Evolutionary conservation across 164 flowering plant genomes (phyloP), one percentile per base, ranked within the genome.

Genomic region (Piper betle): DNA sequence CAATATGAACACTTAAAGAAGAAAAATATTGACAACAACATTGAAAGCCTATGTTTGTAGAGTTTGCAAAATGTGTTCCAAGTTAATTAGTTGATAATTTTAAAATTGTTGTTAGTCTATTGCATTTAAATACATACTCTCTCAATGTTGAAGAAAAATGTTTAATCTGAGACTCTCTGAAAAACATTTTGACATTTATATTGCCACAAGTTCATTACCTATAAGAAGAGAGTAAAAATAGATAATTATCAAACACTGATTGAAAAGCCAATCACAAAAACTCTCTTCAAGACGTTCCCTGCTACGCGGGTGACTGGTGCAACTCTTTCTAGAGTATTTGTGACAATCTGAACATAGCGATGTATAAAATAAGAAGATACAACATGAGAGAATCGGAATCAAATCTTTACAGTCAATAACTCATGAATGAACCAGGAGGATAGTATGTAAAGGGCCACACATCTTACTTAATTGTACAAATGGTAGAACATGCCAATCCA

Each of bases 401-500:
- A 43, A 10, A 43, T 8, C 12, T 10, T 10, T 43, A 8, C 10
- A 2, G 8, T 43, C 8, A 8, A 3, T 8, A 43, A 2, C 12
- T 43, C 50, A 7, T 43, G 12, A 43, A 15, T 3, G 8, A 43
- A 8, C 12, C 12, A n/a, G 15, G 15, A 15, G 37, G 13, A 58
- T 5, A 20, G 39, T 37, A 39, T n/a, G 18, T 42, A 11, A 58
- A 2, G 0, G 11, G 39, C 3, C 7, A 1, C 7, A 38, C 13
- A 4, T 3, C 12, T 46, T 64, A 83, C 87, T 84, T 83, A 84
- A 62, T 83, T 83, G 74, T 83, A 83, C 6, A 83, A 69, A 73
- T 83, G 84, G 71, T 79, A 83, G 69, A 83, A 81, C 87, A 83
- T 78, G 52, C 84, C 84, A 41, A 83, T 77, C 82, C 83, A 83